phyloP scores from a whole-genome alignment of 2,329 filamentous ascomycete genomes.

The Teratosphaeriaceae sp. region DNA sequence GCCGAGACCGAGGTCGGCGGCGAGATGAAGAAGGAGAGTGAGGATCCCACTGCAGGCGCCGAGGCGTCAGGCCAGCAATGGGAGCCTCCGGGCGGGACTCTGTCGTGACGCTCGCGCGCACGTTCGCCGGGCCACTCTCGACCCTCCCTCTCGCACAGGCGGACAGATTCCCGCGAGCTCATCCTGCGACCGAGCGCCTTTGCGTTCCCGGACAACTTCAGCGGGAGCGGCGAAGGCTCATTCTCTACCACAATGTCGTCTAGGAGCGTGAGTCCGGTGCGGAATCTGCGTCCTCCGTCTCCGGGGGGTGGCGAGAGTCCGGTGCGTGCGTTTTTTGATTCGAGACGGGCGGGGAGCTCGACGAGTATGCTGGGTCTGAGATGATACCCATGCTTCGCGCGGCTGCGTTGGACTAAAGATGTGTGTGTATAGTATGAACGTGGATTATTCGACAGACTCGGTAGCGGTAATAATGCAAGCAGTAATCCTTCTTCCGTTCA shows the following conservation, averaged over 20 bases:
- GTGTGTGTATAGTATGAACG: constrained; percentile 1
- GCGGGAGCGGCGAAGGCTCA: not conserved
- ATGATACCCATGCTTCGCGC: constrained; percentile 4
- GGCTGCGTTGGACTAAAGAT: not conserved
- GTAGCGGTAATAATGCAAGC: not conserved
- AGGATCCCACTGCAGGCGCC: constrained; percentile 1
- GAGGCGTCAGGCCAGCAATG: constrained; percentile 5
- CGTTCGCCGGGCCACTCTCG: not conserved
- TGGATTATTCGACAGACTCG: not conserved
- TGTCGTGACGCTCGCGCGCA: not conserved
- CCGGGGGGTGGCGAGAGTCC: constrained; percentile 10
- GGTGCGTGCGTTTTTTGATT: constrained; percentile 11
- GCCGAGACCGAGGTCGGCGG: not conserved
- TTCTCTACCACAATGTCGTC: constrained; percentile 3
- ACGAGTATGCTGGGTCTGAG: constrained; percentile 13
- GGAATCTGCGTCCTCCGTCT: constrained; percentile 3
- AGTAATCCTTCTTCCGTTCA: no score
- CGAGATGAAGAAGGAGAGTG: not conserved
- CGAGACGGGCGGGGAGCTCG: constrained; percentile 9
- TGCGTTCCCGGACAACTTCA: not conserved
- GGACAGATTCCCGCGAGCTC: constrained; percentile 4
- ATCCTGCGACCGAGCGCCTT: not conserved
- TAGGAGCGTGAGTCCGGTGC: constrained; percentile 4
- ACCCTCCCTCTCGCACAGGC: not conserved
- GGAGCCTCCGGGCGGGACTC: not conserved